Evolutionary conservation across 257 asterid species (phyloP), one percentile per base, ranked within the genome.

Genomic region (Euphrasia confusa): DNA sequence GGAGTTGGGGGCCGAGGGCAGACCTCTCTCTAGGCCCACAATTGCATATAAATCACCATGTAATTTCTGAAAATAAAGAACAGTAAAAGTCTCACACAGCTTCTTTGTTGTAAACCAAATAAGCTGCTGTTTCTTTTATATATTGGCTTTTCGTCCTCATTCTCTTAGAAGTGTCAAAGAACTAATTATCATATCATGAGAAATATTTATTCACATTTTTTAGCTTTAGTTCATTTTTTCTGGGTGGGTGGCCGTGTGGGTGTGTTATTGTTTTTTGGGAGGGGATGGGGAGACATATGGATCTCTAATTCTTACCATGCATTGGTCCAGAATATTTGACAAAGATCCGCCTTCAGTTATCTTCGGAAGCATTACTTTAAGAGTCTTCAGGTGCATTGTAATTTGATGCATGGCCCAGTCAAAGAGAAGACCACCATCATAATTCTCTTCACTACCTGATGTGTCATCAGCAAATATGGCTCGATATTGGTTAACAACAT

Each of bases 361-460:
- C 81, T 82, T 84, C 33, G 99, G 99, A 67, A 93, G 97, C 97
- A 93, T 93, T 70, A 83, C 66, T 64, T 89, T 89, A 24, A 93
- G 88, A 66, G 84, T 87, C 73, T 76, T 93, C 74, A 93, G 80
- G 75, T 92, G 97, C 49, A 79, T 76, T 65, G 95, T 74, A 77
- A 87, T 83, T 75, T 92, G 99, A 76, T 93, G 99, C 96, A 85
- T 83, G 74, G 97, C 94, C 99, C 99, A 93, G 79, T 85, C 95
- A 78, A 86, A 93, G 63, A 93, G 89, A 77, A 93, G 97, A 65
- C 99, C 97, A 5, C 99, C 99, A 71, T 93, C 99, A 66, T 83
- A 78, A 74, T 89, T 93, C 75, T 87, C 97, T 80, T 93, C 99
- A 76, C 78, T 89, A 69, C 90, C 96, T 55, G 97, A 86, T 27